phyloP scores from a whole-genome alignment of 768 basidiomycete genomes.

The Phanerodontia chrysosporium region DNA sequence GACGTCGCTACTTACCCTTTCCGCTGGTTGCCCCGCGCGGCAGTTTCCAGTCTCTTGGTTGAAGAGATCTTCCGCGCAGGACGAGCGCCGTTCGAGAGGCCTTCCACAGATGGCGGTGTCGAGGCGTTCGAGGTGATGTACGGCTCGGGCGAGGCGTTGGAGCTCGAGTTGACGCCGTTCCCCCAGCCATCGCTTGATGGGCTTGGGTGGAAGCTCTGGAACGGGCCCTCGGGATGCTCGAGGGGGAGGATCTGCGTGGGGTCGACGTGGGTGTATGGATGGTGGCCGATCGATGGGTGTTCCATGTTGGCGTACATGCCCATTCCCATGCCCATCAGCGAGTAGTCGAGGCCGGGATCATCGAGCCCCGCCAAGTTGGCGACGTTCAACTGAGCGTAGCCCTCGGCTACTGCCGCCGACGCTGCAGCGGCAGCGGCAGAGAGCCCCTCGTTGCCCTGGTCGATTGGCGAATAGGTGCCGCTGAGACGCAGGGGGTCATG shows the following conservation, averaged over 20 bases:
- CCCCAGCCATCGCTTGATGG: constrained; percentile 83
- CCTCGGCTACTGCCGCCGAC: constrained; percentile 67
- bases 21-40: constrained; percentile 40
- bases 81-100: constrained; percentile 27
- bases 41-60: constrained; percentile 53
- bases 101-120: constrained; percentile 67
- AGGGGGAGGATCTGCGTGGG: constrained; percentile 80
- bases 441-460: constrained; percentile 40
- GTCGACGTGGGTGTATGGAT: constrained; percentile 79
- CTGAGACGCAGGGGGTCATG: constrained; percentile 22
- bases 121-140: constrained; percentile 66
- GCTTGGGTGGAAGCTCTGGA: constrained; percentile 61
- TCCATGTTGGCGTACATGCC: constrained; percentile 53
- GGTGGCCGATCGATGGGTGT: constrained; percentile 30
- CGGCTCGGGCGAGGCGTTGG: constrained; percentile 73
- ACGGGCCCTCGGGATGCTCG: constrained; percentile 36
- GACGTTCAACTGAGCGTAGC: constrained; percentile 63
- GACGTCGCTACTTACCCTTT: constrained; percentile 36
- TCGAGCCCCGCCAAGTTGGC: constrained; percentile 50
- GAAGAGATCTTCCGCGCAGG: constrained; percentile 58
- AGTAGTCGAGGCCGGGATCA: constrained; percentile 55
- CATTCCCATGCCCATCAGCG: constrained; percentile 50
- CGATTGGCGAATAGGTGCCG: constrained; percentile 20
- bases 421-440: constrained; percentile 64
- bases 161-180: constrained; percentile 61